Evolutionary conservation across 2,329 filamentous ascomycete species (phyloP).

Genomic region (Myriosclerotinia curreyana): DNA sequence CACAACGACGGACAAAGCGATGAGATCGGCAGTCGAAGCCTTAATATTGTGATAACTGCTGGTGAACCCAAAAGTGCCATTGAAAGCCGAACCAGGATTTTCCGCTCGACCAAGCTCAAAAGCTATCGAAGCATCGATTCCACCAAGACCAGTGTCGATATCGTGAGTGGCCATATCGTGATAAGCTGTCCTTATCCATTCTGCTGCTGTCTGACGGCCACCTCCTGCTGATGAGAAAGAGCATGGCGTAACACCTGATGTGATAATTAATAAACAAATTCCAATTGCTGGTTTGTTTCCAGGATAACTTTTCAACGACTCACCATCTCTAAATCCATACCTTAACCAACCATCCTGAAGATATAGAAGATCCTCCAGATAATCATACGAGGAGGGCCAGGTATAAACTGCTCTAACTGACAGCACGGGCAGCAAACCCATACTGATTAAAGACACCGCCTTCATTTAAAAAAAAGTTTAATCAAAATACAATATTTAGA

Average conservation of each 20-base stretch:
- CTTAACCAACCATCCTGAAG: neutral
- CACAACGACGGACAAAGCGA: conserved; percentile 20
- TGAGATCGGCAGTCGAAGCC: conserved; percentile 27
- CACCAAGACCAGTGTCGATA: conserved; percentile 42
- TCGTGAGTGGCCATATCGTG: conserved; percentile 59
- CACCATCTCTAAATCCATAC: neutral
- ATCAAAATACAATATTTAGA: neutral
- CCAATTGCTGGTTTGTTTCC: neutral
- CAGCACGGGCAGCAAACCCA: conserved; percentile 5
- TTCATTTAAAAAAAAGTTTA: neutral
- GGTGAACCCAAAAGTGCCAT: neutral
- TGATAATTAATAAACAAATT: neutral
- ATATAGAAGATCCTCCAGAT: neutral
- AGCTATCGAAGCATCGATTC: conserved; percentile 48
- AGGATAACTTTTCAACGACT: neutral
- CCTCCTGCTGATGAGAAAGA: neutral
- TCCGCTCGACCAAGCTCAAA: conserved; percentile 28
- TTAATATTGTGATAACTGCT: neutral
- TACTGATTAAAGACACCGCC: neutral
- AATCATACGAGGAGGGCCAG: conserved; percentile 10
- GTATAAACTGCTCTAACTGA: neutral
- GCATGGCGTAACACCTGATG: conserved; percentile 7
- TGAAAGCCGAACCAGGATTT: conserved; percentile 49
- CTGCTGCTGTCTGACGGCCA: conserved; percentile 41
- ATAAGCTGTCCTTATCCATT: conserved; percentile 60